phyloP scores from a whole-genome alignment of 805 yeast genomes.

The Hermanozyma aechmeae region DNA sequence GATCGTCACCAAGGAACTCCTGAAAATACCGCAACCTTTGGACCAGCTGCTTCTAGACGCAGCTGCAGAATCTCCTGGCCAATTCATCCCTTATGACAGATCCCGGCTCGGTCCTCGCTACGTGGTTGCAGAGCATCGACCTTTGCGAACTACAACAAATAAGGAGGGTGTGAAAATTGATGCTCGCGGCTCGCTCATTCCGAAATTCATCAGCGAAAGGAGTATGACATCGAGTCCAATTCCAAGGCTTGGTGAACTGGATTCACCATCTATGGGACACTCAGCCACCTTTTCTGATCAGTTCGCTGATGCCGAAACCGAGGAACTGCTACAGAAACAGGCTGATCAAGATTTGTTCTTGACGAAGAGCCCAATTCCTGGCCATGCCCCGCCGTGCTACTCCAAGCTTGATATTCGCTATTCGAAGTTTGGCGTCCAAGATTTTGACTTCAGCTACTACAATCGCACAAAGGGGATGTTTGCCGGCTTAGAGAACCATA shows the following conservation, averaged over 20 bases:
- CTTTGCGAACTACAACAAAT: conserved; percentile 14
- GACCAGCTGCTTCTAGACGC: conserved; percentile 36
- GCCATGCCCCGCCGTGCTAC: conserved; percentile 63
- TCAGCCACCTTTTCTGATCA: too few species aligned
- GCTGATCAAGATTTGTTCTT: too few species aligned
- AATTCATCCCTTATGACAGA: conserved; percentile 39
- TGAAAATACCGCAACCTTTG: conserved; percentile 48
- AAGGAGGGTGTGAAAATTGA: conserved; percentile 7
- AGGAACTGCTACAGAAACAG: too few species aligned
- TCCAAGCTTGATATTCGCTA: conserved; percentile 67
- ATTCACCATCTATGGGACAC: conserved; percentile 8
- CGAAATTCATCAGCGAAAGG: conserved; percentile 55
- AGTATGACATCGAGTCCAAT: conserved; percentile 5
- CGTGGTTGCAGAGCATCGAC: conserved; percentile 31
- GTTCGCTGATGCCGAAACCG: too few species aligned
- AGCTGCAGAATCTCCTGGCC: conserved; percentile 18
- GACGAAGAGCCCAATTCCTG: too few species aligned
- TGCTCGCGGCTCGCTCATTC: conserved; percentile 15
- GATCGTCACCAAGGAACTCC: conserved; percentile 49
- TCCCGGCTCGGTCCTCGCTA: conserved; percentile 52
- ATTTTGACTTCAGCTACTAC: conserved; percentile 83
- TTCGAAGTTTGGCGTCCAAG: conserved; percentile 86
- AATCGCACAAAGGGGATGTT: conserved; percentile 48
- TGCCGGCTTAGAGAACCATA: conserved; percentile 86
- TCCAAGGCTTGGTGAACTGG: conserved; percentile 1